phyloP scores from a whole-genome alignment of 2,329 filamentous ascomycete species.

The Aspergillus pseudotamarii region DNA sequence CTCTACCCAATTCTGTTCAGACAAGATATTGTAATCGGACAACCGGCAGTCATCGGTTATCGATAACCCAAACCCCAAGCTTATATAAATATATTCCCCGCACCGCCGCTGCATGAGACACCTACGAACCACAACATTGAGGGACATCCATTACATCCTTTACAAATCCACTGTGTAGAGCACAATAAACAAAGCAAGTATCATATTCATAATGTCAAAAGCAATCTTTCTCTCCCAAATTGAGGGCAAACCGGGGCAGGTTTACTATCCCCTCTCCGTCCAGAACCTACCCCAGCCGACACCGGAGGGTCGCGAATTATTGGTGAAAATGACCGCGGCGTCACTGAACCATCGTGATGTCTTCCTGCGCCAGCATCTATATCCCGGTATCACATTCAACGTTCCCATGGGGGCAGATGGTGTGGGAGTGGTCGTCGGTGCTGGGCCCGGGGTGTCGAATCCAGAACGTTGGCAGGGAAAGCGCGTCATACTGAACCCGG shows the following conservation, averaged over 20 bases:
- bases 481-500: conserved; percentile 77
- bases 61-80: conserved; percentile 13
- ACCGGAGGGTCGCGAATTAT: conserved; percentile 68
- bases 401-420: conserved; percentile 82
- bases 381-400: conserved; percentile 80
- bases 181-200: background rate
- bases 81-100: conserved; percentile 12
- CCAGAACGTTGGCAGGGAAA: conserved; percentile 62
- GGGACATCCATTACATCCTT: background rate
- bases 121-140: background rate
- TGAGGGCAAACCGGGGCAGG: conserved; percentile 67
- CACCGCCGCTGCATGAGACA: conserved; percentile 1
- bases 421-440: conserved; percentile 69
- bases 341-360: conserved; percentile 94
- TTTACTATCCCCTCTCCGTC: conserved; percentile 64
- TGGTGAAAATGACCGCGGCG: conserved; percentile 75
- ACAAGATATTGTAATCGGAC: conserved; percentile 2
- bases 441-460: conserved; percentile 57
- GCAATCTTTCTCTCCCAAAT: conserved; percentile 51
- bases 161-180: background rate
- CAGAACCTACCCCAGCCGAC: conserved; percentile 64
- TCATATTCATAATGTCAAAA: conserved; percentile 42
- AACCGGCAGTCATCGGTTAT: conserved; percentile 16
- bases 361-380: conserved; percentile 89
- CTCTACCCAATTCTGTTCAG: background rate